Evolutionary conservation across 306 rosid species (phyloP), one percentile per base, ranked within the genome.

Genomic region (Ormosia semicastrata): DNA sequence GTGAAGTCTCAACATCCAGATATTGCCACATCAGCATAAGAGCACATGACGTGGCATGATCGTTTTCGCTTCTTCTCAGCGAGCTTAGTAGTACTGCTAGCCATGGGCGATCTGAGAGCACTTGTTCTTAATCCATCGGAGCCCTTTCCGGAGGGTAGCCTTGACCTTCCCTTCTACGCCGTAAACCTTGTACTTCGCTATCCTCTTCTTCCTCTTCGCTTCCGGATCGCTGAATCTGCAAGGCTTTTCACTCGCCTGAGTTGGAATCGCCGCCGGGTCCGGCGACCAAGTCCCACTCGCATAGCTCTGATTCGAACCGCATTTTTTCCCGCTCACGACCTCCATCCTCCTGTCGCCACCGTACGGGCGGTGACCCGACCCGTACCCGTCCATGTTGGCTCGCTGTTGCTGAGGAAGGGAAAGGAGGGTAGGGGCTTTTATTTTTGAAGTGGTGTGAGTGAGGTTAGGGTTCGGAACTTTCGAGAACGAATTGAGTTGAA

Each of bases 111-210:
- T 85, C 82, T 85, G 89, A 69, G 94, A 85, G 77, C 92, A 90
- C 80, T 87, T 88, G 7, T 56, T 88, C 89, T 92, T 92, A 74
- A 92, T 84, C 97, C 97, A 92, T 14, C 89, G 87, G 34, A 92
- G 70, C 7, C 97, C 91, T 13, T 85, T 88, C 75, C 71, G 79
- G 43, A 90, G 50, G 7, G 91, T 90, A 57, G 89, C 86, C 60
- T 92, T 92, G 11, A 90, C 92, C 50, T 78, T 92, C 7, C 90
- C 97, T 80, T 92, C 92, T 0, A 88, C 89, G 15, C 85, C 75
- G 74, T 90, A 90, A 56, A 84, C 92, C 77, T 90, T 90, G 64
- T 92, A 92, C 80, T 77, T 87, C 1, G 89, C 87, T 74, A 92
- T 78, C 69, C 97, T 85, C 77, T 90, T 92, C 88, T 79, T 90